phyloP scores from a whole-genome alignment of 129 eudicot species.

The Lactuca sativa region DNA sequence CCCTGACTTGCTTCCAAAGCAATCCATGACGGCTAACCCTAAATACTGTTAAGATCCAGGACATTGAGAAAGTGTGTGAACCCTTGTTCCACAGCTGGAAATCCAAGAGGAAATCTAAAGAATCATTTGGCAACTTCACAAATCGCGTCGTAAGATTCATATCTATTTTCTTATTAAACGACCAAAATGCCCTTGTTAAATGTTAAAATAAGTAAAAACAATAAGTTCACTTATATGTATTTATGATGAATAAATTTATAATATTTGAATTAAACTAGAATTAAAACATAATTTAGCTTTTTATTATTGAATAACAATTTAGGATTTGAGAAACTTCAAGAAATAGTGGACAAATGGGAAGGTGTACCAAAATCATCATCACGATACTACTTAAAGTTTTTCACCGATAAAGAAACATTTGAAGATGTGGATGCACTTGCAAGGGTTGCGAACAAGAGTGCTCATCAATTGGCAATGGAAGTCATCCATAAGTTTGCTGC shows the following conservation, averaged over 20 bases:
- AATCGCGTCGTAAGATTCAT: constrained; percentile 67
- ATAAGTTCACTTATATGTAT: too few species aligned
- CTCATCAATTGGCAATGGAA: constrained; percentile 88
- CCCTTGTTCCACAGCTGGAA: constrained; percentile 89
- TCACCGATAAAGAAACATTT: constrained; percentile 72
- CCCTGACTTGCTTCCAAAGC: too few species aligned
- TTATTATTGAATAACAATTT: neutral
- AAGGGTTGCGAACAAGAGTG: constrained; percentile 66
- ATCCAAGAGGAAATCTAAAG: constrained; percentile 64
- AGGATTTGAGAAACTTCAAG: constrained; percentile 77
- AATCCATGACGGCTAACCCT: too few species aligned
- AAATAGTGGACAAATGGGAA: constrained; percentile 82
- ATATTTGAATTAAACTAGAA: too few species aligned
- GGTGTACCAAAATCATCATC: constrained; percentile 56
- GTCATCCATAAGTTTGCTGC: constrained; percentile 78
- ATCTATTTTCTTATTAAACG: neutral
- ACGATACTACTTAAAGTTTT: constrained; percentile 64
- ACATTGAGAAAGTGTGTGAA: constrained; percentile 88
- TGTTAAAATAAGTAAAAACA: too few species aligned
- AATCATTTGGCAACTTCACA: constrained; percentile 92
- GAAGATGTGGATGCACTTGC: constrained; percentile 81
- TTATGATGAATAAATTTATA: too few species aligned
- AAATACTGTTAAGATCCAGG: constrained; percentile 88
- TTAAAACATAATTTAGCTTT: too few species aligned
- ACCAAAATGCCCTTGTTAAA: too few species aligned